phyloP scores from a whole-genome alignment of 768 basidiomycete genomes.

The Lepiota brunneoincarnata region DNA sequence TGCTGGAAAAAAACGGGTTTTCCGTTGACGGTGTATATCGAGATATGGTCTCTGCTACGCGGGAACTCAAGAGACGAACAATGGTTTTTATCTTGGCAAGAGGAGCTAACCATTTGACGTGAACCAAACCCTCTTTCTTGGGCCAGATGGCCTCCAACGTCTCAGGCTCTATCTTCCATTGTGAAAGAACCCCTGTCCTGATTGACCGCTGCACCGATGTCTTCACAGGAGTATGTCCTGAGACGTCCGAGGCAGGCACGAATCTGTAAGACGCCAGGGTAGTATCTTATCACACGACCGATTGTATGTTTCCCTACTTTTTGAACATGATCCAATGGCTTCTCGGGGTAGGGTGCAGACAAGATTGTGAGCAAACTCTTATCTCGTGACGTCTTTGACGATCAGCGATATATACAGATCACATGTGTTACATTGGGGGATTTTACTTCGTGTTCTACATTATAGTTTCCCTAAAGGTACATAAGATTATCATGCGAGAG shows the following conservation, averaged over 20 bases:
- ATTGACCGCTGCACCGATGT: conserved; percentile 91
- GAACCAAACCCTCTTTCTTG: conserved; percentile 93
- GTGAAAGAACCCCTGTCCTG: conserved; percentile 72
- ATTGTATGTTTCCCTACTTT: conserved; percentile 43
- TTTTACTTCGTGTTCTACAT: conserved; percentile 10
- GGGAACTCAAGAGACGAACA: conserved; percentile 18
- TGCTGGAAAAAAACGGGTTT: conserved; percentile 95
- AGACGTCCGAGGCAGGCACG: conserved; percentile 72
- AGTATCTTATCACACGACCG: conserved; percentile 13
- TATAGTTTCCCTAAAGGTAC: conserved; percentile 12
- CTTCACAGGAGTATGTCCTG: conserved; percentile 89
- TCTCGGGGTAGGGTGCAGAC: conserved; percentile 3
- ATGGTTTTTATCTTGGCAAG: conserved; percentile 15
- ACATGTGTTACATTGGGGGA: too few species aligned
- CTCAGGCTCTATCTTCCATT: conserved; percentile 80
- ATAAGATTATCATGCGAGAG: conserved; percentile 11
- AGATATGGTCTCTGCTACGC: conserved; percentile 90
- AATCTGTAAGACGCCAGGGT: conserved; percentile 45
- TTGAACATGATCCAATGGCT: conserved; percentile 57
- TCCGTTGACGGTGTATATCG: conserved; percentile 84
- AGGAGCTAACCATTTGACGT: conserved; percentile 85
- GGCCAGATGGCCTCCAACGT: conserved; percentile 93
- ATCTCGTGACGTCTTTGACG: conserved; percentile 5
- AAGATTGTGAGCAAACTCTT: conserved; percentile 11
- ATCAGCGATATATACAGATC: not conserved